phyloP scores from a whole-genome alignment of 768 basidiomycete species.

The Termitomyces sp. region DNA sequence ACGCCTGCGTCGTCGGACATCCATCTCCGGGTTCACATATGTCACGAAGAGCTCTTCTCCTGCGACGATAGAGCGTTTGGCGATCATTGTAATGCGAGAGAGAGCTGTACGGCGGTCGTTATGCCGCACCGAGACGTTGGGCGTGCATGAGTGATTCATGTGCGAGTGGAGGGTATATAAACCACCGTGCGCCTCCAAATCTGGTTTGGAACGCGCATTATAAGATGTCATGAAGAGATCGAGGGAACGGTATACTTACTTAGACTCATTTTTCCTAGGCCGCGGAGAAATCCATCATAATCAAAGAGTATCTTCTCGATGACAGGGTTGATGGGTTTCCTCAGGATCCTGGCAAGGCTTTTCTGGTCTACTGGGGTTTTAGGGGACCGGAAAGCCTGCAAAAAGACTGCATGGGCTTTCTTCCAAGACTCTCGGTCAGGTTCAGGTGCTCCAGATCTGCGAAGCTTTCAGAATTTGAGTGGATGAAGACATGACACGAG shows the following conservation, averaged over 20 bases:
- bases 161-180: constrained; percentile 84
- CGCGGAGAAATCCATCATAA: constrained; percentile 69
- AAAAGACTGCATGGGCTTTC: constrained; percentile 50
- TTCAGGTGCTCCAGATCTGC: constrained; percentile 27
- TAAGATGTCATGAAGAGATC: background rate
- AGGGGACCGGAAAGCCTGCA: constrained; percentile 61
- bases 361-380: constrained; percentile 42
- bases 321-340: constrained; percentile 40
- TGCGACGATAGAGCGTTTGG: constrained; percentile 51
- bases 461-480: background rate
- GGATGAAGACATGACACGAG: background rate
- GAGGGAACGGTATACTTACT: constrained; percentile 43
- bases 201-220: constrained; percentile 23
- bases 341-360: constrained; percentile 50
- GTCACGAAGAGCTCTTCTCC: constrained; percentile 77
- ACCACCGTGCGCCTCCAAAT: constrained; percentile 83
- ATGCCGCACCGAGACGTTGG: constrained; percentile 77
- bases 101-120: constrained; percentile 64
- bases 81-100: constrained; percentile 70
- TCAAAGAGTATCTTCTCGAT: constrained; percentile 59
- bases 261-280: constrained; percentile 73
- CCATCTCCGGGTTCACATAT: constrained; percentile 68
- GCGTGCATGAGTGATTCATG: constrained; percentile 79
- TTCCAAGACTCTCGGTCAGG: constrained; percentile 67
- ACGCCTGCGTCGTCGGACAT: constrained; percentile 39